Conservation (phyloP, 345 rosid species). For the Arabis hirsuta region DNA sequence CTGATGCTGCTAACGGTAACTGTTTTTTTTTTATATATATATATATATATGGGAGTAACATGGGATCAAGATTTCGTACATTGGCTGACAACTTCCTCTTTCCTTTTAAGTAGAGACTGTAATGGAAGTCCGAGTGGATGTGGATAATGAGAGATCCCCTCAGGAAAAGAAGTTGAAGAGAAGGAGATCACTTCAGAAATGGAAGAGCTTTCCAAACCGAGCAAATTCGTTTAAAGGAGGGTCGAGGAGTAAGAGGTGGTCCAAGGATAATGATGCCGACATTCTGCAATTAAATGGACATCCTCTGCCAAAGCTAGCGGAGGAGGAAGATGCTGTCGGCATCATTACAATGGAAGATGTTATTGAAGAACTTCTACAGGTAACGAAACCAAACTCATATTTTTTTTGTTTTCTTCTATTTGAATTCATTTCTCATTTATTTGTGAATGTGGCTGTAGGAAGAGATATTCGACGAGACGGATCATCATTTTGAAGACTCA, state of each 20-base stretch:
- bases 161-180: constrained; percentile 55
- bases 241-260: constrained; percentile 73
- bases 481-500: constrained; percentile 77
- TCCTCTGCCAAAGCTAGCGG: constrained; percentile 62
- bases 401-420: neutral
- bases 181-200: constrained; percentile 71
- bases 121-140: constrained; percentile 63
- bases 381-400: constrained; percentile 17
- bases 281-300: constrained; percentile 66
- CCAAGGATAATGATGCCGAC: constrained; percentile 69
- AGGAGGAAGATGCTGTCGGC: constrained; percentile 92
- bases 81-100: constrained; percentile 2
- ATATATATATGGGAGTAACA: neutral
- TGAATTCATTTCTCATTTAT: neutral
- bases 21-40: neutral
- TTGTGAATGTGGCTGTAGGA: constrained; percentile 52
- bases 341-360: constrained; percentile 98
- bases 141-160: constrained; percentile 57
- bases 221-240: constrained; percentile 44
- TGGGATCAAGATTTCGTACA: neutral
- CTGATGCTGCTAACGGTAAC: constrained; percentile 24
- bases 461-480: constrained; percentile 96
- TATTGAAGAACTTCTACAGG: constrained; percentile 97
- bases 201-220: constrained; percentile 80
- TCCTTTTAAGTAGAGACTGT: constrained; percentile 40